Percentiles rank a stretch among this genome's conserved stretches.
Evolutionary conservation across 345 rosid species (phyloP).

Genomic region (Excoecaria agallocha): DNA sequence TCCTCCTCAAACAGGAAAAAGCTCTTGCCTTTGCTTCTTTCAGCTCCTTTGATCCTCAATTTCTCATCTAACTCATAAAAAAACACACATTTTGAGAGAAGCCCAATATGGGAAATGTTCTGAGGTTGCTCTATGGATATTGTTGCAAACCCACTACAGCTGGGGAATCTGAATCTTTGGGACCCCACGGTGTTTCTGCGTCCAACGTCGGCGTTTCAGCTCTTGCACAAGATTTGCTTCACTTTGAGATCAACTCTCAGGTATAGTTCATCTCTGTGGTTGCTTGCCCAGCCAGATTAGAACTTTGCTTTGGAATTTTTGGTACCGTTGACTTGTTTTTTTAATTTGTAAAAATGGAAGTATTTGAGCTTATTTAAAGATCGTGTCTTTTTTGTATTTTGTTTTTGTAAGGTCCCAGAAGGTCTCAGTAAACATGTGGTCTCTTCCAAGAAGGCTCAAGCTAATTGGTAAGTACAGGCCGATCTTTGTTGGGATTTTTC

Average conservation of each 20-base stretch:
- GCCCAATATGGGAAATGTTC: conserved; percentile 26
- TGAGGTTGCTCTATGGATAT: conserved; percentile 41
- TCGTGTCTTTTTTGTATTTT: not conserved
- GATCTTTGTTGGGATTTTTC: not conserved
- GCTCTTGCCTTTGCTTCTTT: not conserved
- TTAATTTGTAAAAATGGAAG: not conserved
- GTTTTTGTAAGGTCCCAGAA: conserved; percentile 60
- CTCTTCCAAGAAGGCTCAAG: conserved; percentile 85
- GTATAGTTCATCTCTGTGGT: conserved; percentile 22
- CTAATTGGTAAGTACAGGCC: conserved; percentile 59
- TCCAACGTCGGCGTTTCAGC: conserved; percentile 66
- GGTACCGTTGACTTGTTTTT: not conserved
- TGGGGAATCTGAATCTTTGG: conserved; percentile 34
- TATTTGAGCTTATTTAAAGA: not conserved
- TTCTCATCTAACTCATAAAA: not conserved
- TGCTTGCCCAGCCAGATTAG: not conserved
- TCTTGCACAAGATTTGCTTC: conserved; percentile 66
- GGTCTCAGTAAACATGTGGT: conserved; percentile 60
- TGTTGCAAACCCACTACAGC: conserved; percentile 45
- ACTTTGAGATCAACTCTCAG: conserved; percentile 79
- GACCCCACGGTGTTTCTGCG: conserved; percentile 55
- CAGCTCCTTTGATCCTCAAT: not conserved
- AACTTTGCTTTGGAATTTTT: not conserved
- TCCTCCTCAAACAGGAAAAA: not conserved
- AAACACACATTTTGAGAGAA: not conserved